Evolutionary conservation across 2,329 filamentous ascomycete genomes (phyloP).

Genomic region (Arachnomyces sp.): DNA sequence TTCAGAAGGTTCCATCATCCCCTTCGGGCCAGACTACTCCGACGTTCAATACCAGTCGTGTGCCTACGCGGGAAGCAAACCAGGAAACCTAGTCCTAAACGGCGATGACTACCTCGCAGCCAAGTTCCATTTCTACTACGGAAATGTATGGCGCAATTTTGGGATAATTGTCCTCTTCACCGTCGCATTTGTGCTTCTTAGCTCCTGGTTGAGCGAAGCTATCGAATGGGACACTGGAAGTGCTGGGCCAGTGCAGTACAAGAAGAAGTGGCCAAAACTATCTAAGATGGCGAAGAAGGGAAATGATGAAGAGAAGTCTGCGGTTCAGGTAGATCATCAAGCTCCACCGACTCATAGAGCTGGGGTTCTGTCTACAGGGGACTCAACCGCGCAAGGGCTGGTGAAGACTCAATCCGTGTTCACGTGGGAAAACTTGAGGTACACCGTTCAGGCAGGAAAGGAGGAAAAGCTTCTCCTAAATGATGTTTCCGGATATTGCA

Average conservation of each 20-base stretch:
- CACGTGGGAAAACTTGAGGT: conserved; percentile 59
- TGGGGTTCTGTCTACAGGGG: conserved; percentile 14
- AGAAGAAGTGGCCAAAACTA: conserved; percentile 43
- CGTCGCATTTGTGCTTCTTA: conserved; percentile 61
- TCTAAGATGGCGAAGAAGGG: conserved; percentile 7
- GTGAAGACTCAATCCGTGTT: conserved; percentile 53
- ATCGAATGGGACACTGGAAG: conserved; percentile 53
- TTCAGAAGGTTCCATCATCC: conserved; percentile 47
- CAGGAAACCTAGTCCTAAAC: conserved; percentile 43
- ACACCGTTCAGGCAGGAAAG: conserved; percentile 58
- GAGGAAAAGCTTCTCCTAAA: conserved; percentile 52
- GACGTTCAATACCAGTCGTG: conserved; percentile 52
- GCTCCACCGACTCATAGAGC: conserved; percentile 17
- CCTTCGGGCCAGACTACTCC: conserved; percentile 44
- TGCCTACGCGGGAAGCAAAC: conserved; percentile 45
- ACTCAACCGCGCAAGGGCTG: conserved; percentile 26
- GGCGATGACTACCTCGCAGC: conserved; percentile 48
- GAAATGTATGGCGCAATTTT: conserved; percentile 62
- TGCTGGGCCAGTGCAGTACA: conserved; percentile 59
- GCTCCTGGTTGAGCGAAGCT: conserved; percentile 58
- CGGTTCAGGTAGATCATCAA: conserved; percentile 1
- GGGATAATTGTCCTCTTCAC: conserved; percentile 67
- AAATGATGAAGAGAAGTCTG: conserved; percentile 47
- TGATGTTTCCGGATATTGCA: conserved; percentile 63
- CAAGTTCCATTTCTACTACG: conserved; percentile 43